Evolutionary conservation across 192 early-diverging fungal species (phyloP), one percentile per base, ranked within the genome.

Genomic region (Backusella macrospora): DNA sequence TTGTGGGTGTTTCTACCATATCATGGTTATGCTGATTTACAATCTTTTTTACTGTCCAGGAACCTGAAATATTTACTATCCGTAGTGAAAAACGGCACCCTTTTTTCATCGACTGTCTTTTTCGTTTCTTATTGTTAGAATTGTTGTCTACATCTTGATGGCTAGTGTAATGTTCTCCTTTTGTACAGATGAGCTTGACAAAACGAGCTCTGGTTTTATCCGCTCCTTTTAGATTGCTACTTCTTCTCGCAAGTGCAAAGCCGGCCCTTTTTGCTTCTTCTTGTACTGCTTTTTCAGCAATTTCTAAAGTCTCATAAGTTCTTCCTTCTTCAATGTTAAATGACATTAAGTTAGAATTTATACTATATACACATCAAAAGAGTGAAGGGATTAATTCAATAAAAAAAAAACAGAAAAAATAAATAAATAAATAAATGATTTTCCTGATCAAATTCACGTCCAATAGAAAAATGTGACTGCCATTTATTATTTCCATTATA

Each of bases 311-410:
- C 21, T 59, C 52, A 59, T 23, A 59, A 26, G 52, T 59, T 59
- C 52, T 59, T 59, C 52, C 52, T 59, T 59, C 52, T 59, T 59
- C 52, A 59, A 59, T 59, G 52, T 59, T 59, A 21, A 59, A 59
- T 13, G 52, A 59, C 52, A 59, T 59, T 59, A 23, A 23, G 29
- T 34, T 23, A 43, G 13, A 26, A 21, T 23, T 59, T 59, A 26
- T 18, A 59, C 26, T 59, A 59, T 59, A 59, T 59, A 59, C 26
- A 59, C 52, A 59, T 59, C 29, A 34, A 34, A 34, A 34, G 2
- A 34, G 29, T 34, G 29, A 34, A 34, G 29, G 29, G 2, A 34
- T 59, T 59, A 59, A 59, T 12, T 12, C 10, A 14, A 46, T 0
- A 46, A 46, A 46, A 14, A 46, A 9, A 43, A 43, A 43, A 43